A percentile compares a stretch with the other conserved stretches of the same genome.
Conservation (phyloP, 2,329 filamentous ascomycete species). For the Coniochaeta hoffmannii region DNA sequence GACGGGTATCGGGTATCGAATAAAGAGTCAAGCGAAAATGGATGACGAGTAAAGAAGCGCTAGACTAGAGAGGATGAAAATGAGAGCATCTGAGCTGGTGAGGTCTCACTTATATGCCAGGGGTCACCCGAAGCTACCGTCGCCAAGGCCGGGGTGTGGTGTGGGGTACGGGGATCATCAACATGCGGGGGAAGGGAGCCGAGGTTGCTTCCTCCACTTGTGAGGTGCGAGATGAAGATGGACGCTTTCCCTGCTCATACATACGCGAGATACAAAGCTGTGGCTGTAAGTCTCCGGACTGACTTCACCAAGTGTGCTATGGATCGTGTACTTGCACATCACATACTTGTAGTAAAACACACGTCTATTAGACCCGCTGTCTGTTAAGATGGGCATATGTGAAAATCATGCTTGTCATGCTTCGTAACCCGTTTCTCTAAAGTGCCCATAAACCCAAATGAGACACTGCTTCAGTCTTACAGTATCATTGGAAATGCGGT, state of each 20-base stretch:
- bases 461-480: background rate
- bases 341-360: background rate
- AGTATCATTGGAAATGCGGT: conserved; percentile 41
- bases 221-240: background rate
- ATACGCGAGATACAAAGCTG: no score
- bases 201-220: background rate
- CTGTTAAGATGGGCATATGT: background rate
- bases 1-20: no score
- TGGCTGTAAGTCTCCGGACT: no score
- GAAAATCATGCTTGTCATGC: conserved; percentile 1
- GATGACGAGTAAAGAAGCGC: no score
- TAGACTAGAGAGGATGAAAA: background rate
- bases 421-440: background rate
- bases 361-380: background rate
- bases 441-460: background rate
- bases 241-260: no score
- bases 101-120: background rate
- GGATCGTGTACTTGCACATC: background rate
- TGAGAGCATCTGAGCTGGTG: background rate
- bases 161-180: background rate
- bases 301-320: no score
- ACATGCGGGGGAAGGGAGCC: background rate
- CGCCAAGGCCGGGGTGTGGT: background rate
- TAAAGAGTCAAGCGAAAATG: no score
- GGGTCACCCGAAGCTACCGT: background rate